A percentile compares a stretch with the other conserved stretches of the same genome.
These are phyloP conservation scores for Yarrowia keelungensis DNA, from an alignment of 805 yeast genomes.

Conservation along the genomic window DNA sequence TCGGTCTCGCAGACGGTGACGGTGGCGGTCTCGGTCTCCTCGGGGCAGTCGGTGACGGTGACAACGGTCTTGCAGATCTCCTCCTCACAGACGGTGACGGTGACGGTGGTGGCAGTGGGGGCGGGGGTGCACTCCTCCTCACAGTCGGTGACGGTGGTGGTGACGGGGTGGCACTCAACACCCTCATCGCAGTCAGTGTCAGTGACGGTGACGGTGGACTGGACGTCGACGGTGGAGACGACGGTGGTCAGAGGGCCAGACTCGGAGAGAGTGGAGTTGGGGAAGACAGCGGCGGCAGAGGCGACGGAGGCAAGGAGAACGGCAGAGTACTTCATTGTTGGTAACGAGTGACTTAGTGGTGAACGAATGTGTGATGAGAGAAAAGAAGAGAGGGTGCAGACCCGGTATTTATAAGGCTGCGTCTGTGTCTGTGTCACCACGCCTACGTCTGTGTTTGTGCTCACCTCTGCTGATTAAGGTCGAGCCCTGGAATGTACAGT, in stretches of 20 bases:
- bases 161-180: slow-evolving; percentile 34
- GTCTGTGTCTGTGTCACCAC: neutral
- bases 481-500: slow-evolving; percentile 20
- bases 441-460: neutral
- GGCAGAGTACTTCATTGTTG: slow-evolving; percentile 31
- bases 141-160: slow-evolving; percentile 31
- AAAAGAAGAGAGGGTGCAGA: neutral
- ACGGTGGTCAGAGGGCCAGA: slow-evolving; percentile 28
- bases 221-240: slow-evolving; percentile 33
- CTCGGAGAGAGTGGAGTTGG: slow-evolving; percentile 29
- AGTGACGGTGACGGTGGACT: slow-evolving; percentile 27
- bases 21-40: slow-evolving; percentile 32
- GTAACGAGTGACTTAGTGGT: slow-evolving; percentile 26
- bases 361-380: slow-evolving; percentile 22
- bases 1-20: slow-evolving; percentile 36
- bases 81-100: slow-evolving; percentile 37
- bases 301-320: slow-evolving; percentile 34
- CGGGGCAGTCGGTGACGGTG: slow-evolving; percentile 38
- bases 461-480: neutral
- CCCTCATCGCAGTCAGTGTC: slow-evolving; percentile 32
- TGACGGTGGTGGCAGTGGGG: slow-evolving; percentile 30
- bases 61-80: slow-evolving; percentile 36
- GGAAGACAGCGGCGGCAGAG: slow-evolving; percentile 35
- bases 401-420: slow-evolving; percentile 22
- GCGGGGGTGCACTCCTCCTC: slow-evolving; percentile 31